Base-by-base conservation (phyloP, 108 stramenopile genomes). In the Skeletonema costatum region DNA sequence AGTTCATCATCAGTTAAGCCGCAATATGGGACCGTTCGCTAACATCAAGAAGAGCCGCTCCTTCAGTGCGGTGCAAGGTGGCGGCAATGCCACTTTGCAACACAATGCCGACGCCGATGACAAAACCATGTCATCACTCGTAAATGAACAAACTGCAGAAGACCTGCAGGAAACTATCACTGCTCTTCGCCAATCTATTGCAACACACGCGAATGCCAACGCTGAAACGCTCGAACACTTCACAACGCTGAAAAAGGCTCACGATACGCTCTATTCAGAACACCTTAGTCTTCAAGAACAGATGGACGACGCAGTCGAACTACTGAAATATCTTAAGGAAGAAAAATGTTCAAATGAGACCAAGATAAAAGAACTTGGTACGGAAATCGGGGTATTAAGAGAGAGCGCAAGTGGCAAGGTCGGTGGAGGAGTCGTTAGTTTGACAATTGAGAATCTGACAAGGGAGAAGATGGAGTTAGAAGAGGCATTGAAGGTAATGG, bases 301-400 rank as follows among this genome's bases (percentile, higher is more conserved):
- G 53, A 80, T 80, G 79, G 79, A 80, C 64, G 79, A 80, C 61
- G 79, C 79, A 4, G 79, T 80, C 17, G 79, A 80, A 39, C 46
- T 80, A 33, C 73, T 80, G 6, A 80, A 80, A 59, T 80, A 73
- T 61, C 51, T 80, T 9, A 78, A 78, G 78, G 78, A 78, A 59
- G 78, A 78, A 36, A 78, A 78, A 32, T 19, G 29, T 33, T n/a
- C 32, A 3, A 60, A 78, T 44, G 71, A 78, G 50, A 60, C 29
- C 8, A 51, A 59, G 31, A 74, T 74, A 42, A 65, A 58, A 16
- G 59, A 78, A 30, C 32, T 78, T 16, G 32, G 17, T 42, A 31
- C 2, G 10, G 59, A 72, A 39, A 44, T 78, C 21, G 33, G 59
- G 14, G 33, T 41, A 12, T 19, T 68, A 51, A 41, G 62, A 60